Percentiles rank a stretch among this genome's conserved stretches.
Evolutionary conservation across 1,284 basidiomycete genomes (phyloP).

Genomic region (Cerrena zonata): DNA sequence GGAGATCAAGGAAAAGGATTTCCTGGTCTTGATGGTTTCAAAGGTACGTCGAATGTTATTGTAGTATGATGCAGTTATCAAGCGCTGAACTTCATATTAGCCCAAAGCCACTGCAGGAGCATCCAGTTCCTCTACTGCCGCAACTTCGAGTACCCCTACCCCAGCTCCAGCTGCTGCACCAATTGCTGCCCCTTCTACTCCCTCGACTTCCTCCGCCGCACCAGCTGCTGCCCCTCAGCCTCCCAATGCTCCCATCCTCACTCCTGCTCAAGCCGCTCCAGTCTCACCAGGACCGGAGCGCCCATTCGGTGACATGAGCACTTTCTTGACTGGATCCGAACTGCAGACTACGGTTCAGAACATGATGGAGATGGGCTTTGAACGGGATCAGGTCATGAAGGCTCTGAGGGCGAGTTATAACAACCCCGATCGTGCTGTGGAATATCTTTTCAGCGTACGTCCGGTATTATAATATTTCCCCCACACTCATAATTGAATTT

Average conservation of each 20-base stretch:
- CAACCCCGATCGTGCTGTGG: slow-evolving; percentile 95
- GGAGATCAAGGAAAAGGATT: slow-evolving; percentile 97
- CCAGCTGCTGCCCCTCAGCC: slow-evolving; percentile 33
- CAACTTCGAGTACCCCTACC: slow-evolving; percentile 30
- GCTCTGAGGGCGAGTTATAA: slow-evolving; percentile 94
- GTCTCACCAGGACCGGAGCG: slow-evolving; percentile 34
- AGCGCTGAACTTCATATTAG: slow-evolving; percentile 30
- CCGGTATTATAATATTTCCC: neutral
- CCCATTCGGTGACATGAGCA: slow-evolving; percentile 43
- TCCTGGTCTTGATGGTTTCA: slow-evolving; percentile 96
- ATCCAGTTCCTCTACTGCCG: slow-evolving; percentile 22
- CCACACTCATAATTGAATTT: slow-evolving; percentile 9
- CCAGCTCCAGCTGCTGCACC: slow-evolving; percentile 23
- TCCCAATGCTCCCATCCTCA: slow-evolving; percentile 28
- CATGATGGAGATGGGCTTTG: slow-evolving; percentile 95
- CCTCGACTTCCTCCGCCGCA: slow-evolving; percentile 23
- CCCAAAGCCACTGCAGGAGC: slow-evolving; percentile 49
- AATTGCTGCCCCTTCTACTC: slow-evolving; percentile 31
- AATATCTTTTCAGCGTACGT: slow-evolving; percentile 90
- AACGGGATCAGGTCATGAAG: slow-evolving; percentile 76
- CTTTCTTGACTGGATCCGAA: slow-evolving; percentile 70
- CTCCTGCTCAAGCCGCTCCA: slow-evolving; percentile 33
- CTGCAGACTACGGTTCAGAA: slow-evolving; percentile 74
- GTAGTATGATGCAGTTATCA: no score
- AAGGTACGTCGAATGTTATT: slow-evolving; percentile 57